A percentile compares a stretch with the other conserved stretches of the same genome.
phyloP scores from a whole-genome alignment of 2,329 filamentous ascomycete species.

The Emericellopsis atlantica region DNA sequence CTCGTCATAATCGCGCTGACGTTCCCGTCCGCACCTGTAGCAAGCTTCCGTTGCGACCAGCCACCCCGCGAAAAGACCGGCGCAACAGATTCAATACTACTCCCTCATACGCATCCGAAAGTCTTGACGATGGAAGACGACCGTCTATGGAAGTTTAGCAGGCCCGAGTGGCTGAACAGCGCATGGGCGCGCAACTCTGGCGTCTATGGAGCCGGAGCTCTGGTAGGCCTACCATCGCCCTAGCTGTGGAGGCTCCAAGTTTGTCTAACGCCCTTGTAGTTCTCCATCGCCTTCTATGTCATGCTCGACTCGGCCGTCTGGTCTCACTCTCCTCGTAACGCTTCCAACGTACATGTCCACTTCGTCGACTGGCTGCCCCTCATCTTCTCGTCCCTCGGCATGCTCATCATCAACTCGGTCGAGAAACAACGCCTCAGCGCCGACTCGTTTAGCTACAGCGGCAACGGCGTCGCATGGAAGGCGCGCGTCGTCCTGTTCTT shows the following conservation, averaged over 20 bases:
- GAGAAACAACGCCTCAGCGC: slow-evolving; percentile 53
- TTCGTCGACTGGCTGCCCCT: slow-evolving; percentile 61
- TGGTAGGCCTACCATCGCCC: slow-evolving; percentile 33
- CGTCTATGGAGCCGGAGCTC: slow-evolving; percentile 48
- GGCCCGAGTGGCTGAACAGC: slow-evolving; percentile 55
- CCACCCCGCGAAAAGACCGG: no score
- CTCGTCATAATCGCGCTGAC: neutral
- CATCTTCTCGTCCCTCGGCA: slow-evolving; percentile 53
- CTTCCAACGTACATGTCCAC: slow-evolving; percentile 45
- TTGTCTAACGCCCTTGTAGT: slow-evolving; percentile 24
- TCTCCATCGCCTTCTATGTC: slow-evolving; percentile 56
- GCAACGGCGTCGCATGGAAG: slow-evolving; percentile 55
- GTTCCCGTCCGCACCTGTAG: no score
- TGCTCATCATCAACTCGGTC: slow-evolving; percentile 61
- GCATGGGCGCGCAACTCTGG: slow-evolving; percentile 50
- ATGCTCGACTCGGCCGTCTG: slow-evolving; percentile 57
- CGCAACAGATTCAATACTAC: no score
- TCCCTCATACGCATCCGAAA: no score
- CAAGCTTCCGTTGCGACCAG: no score
- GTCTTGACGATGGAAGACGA: slow-evolving; percentile 43
- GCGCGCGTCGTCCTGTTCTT: slow-evolving; percentile 55
- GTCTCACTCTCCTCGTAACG: slow-evolving; percentile 49
- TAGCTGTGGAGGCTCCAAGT: neutral
- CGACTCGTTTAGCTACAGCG: slow-evolving; percentile 50
- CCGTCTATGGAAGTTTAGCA: slow-evolving; percentile 54